These are phyloP conservation scores for Vitis hybrid DNA, from an alignment of 177 flowering plant genomes.

Conservation along the genomic window DNA sequence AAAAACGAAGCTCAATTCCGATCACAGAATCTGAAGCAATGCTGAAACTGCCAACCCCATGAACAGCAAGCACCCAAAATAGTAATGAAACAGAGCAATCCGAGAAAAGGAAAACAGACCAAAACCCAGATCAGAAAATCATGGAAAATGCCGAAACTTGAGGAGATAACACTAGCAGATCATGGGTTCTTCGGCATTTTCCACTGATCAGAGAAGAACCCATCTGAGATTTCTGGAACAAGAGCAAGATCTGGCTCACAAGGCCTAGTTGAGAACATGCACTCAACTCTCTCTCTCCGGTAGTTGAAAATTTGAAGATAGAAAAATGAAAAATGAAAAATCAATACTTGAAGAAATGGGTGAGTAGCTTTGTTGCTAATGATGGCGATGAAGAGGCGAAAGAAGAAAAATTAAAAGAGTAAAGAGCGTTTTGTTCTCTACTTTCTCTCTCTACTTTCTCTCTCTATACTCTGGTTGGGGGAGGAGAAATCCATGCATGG, in stretches of 20 bases:
- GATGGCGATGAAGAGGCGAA: slow-evolving; percentile 38
- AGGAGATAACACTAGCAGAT: slow-evolving; percentile 12
- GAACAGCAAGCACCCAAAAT: slow-evolving; percentile 8
- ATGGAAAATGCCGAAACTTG: slow-evolving; percentile 15
- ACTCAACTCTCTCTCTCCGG: slow-evolving; percentile 12
- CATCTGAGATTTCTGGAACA: slow-evolving; percentile 19
- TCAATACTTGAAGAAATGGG: slow-evolving; percentile 19
- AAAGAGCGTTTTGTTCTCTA: slow-evolving; percentile 15
- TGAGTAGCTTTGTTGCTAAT: slow-evolving; percentile 31
- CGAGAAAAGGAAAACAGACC: background rate
- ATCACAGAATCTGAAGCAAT: slow-evolving; percentile 15
- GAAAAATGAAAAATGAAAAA: slow-evolving; percentile 15
- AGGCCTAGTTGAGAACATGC: background rate
- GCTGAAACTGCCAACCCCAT: slow-evolving; percentile 16
- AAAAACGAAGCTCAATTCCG: slow-evolving; percentile 7
- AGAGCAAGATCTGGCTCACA: slow-evolving; percentile 35
- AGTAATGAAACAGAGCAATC: slow-evolving; percentile 25
- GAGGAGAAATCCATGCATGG: slow-evolving; percentile 90
- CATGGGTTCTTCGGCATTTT: slow-evolving; percentile 12
- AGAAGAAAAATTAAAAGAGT: slow-evolving; percentile 11
- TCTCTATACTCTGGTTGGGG: slow-evolving; percentile 15
- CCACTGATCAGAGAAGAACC: slow-evolving; percentile 18
- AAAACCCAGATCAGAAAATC: slow-evolving; percentile 39
- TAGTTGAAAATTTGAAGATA: slow-evolving; percentile 32
- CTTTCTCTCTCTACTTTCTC: slow-evolving; percentile 21